Conservation (phyloP, 1,284 basidiomycete species). For the Ganoderma resinaceum region DNA sequence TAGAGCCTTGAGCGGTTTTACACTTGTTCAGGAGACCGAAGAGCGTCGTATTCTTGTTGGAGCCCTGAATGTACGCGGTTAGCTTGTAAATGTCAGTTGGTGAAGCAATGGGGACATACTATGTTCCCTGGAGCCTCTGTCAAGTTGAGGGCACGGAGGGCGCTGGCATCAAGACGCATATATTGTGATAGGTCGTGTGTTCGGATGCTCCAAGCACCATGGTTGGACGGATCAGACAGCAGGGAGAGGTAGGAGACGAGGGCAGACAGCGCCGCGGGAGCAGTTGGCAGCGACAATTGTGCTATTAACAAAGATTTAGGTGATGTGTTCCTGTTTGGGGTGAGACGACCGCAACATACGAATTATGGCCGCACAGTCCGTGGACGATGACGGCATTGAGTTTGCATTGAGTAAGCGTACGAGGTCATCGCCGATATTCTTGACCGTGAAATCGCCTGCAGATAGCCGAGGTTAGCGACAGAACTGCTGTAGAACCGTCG, state of each 20-base stretch:
- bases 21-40: conserved; percentile 94
- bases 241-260: conserved; percentile 87
- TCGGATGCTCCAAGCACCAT: conserved; percentile 82
- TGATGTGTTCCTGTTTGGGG: background rate
- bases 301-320: conserved; percentile 46
- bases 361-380: conserved; percentile 55
- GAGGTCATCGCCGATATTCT: conserved; percentile 87
- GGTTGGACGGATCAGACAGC: conserved; percentile 83
- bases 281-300: conserved; percentile 81
- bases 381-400: conserved; percentile 47
- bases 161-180: conserved; percentile 96
- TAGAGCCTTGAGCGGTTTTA: conserved; percentile 95
- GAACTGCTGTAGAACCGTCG: background rate
- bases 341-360: conserved; percentile 46
- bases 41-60: conserved; percentile 85
- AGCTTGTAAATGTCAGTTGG: background rate
- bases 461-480: conserved; percentile 1
- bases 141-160: conserved; percentile 89
- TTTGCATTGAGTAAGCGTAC: conserved; percentile 73
- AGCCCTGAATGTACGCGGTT: conserved; percentile 44
- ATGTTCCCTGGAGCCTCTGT: conserved; percentile 59
- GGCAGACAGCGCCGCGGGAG: conserved; percentile 84
- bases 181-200: conserved; percentile 94
- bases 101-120: conserved; percentile 25
- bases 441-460: conserved; percentile 84